These are phyloP conservation scores for Arachnopeziza araneosa DNA, from an alignment of 2,329 filamentous ascomycete genomes.

Conservation along the genomic window DNA sequence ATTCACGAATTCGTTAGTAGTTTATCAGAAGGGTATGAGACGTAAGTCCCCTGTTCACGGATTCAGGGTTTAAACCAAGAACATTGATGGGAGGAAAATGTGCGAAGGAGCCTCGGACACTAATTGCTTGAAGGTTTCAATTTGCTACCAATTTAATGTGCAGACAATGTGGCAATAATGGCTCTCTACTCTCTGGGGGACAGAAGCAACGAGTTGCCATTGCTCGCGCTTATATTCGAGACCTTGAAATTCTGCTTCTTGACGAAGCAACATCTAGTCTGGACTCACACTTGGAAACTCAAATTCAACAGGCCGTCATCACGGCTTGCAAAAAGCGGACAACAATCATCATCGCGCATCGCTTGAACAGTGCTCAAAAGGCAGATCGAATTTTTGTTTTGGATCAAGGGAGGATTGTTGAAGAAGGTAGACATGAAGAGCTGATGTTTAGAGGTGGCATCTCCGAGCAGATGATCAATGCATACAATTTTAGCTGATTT, in stretches of 20 bases:
- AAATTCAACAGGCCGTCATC: constrained; percentile 63
- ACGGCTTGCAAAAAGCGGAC: constrained; percentile 46
- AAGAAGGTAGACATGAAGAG: constrained; percentile 48
- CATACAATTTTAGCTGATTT: constrained; percentile 15
- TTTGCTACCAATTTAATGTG: constrained; percentile 46
- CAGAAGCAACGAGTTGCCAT: constrained; percentile 76
- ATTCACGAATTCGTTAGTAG: constrained; percentile 62
- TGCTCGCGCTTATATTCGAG: constrained; percentile 67
- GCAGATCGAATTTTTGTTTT: constrained; percentile 54
- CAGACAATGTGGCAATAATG: constrained; percentile 56
- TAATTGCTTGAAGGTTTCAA: too few relatives aligned
- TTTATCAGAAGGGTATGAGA: constrained; percentile 61
- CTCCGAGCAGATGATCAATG: constrained; percentile 30
- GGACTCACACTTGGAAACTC: constrained; percentile 51
- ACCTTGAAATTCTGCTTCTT: constrained; percentile 67
- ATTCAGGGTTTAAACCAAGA: neutral
- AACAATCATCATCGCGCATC: constrained; percentile 52
- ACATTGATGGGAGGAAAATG: too few relatives aligned
- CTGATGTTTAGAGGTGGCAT: constrained; percentile 46
- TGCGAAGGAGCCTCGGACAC: too few relatives aligned
- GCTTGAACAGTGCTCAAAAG: constrained; percentile 49
- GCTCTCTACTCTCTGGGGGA: constrained; percentile 69
- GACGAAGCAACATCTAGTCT: constrained; percentile 79
- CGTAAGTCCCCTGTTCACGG: constrained; percentile 38
- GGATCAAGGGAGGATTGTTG: constrained; percentile 47